Conservation (phyloP, 345 rosid species). For the Xanthoceras sorbifolium region DNA sequence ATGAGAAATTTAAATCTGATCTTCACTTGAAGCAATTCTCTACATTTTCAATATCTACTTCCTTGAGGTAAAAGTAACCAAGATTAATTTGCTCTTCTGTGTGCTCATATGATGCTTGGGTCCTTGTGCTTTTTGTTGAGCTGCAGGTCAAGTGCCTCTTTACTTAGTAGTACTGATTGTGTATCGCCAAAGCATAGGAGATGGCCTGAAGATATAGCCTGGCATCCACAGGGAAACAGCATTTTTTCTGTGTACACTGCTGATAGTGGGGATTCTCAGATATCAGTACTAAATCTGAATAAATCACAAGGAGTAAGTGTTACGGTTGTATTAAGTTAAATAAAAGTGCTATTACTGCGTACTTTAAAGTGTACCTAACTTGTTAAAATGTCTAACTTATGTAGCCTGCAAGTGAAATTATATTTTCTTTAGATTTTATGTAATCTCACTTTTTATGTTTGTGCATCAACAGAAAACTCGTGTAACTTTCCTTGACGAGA, state of each 20-base stretch:
- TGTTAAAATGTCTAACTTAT: not conserved
- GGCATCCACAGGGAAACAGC: constrained; percentile 87
- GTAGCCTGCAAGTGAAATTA: not conserved
- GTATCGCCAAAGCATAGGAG: constrained; percentile 64
- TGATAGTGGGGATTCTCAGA: constrained; percentile 82
- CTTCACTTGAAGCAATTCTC: not conserved
- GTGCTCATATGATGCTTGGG: not conserved
- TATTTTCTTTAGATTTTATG: not conserved
- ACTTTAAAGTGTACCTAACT: not conserved
- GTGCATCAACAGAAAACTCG: constrained; percentile 45
- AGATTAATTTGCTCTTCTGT: constrained; percentile 5
- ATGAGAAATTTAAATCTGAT: not conserved
- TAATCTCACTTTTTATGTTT: constrained; percentile 10
- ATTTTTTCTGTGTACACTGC: constrained; percentile 68
- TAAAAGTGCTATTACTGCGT: constrained; percentile 13
- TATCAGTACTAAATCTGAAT: constrained; percentile 72
- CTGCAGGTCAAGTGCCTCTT: constrained; percentile 72
- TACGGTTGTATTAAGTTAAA: constrained; percentile 10
- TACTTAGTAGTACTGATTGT: constrained; percentile 70
- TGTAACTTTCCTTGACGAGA: constrained; percentile 67
- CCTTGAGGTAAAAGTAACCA: not conserved
- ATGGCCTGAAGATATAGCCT: constrained; percentile 96
- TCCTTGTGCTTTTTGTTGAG: constrained; percentile 15
- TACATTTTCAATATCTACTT: not conserved
- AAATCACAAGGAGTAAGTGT: constrained; percentile 64